Percentiles rank a stretch among this genome's conserved stretches.
Conservation (phyloP, 2,329 filamentous ascomycete genomes). For the Monilinia fructigena region DNA sequence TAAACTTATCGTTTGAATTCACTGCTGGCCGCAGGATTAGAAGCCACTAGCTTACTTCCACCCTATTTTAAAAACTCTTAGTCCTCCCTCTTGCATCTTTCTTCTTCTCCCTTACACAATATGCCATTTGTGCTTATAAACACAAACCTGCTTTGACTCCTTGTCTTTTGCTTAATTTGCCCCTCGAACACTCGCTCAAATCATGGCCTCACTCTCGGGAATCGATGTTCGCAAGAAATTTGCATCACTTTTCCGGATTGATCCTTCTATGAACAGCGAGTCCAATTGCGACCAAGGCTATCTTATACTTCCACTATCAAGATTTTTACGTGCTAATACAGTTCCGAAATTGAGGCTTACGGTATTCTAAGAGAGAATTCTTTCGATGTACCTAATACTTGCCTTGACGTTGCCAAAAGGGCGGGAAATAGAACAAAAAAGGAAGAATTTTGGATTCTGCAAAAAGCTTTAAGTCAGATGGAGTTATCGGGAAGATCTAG, state of each 20-base stretch:
- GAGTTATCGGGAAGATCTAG: neutral
- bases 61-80: neutral
- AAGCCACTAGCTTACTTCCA: neutral
- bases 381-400: neutral
- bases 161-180: neutral
- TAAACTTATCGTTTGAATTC: neutral
- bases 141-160: neutral
- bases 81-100: neutral
- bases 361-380: neutral
- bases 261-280: neutral
- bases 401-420: neutral
- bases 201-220: neutral
- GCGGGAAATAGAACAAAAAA: neutral
- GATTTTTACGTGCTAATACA: neutral
- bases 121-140: neutral
- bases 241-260: neutral
- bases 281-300: neutral
- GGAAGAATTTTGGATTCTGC: neutral
- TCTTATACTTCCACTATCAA: neutral
- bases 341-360: neutral
- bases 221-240: conserved; percentile 1
- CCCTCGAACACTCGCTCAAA: neutral
- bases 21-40: neutral
- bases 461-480: neutral
- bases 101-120: neutral